A percentile compares a stretch with the other conserved stretches of the same genome.
Conservation (phyloP, 495 filamentous ascomycete species). For the Aspergillus coremiiformis region DNA sequence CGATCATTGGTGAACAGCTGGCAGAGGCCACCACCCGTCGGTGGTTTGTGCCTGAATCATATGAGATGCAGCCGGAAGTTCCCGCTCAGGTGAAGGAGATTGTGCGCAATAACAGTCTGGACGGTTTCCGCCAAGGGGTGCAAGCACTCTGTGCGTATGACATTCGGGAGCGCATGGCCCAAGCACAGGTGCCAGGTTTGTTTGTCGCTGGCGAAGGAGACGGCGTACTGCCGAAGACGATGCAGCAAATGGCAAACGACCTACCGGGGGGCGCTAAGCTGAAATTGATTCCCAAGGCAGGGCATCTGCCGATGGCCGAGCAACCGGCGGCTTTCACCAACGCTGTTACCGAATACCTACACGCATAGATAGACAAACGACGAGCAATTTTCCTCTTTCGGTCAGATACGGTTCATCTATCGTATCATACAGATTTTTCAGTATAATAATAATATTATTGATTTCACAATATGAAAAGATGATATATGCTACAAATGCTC, state of each 20-base stretch:
- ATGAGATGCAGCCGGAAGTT: constrained; percentile 45
- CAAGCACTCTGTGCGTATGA: constrained; percentile 73
- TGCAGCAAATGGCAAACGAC: constrained; percentile 60
- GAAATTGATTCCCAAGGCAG: constrained; percentile 55
- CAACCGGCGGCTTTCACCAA: constrained; percentile 58
- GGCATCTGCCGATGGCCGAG: constrained; percentile 81
- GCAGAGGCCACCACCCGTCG: constrained; percentile 60
- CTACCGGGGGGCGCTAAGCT: constrained; percentile 50
- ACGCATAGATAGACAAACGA: constrained; percentile 2
- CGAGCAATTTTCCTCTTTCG: background rate
- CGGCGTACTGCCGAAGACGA: constrained; percentile 66
- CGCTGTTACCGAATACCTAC: constrained; percentile 50
- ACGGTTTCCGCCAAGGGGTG: constrained; percentile 62
- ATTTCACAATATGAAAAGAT: too few species aligned
- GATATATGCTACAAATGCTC: constrained; percentile 27
- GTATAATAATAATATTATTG: too few species aligned
- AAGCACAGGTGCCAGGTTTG: constrained; percentile 49
- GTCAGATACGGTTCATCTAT: background rate
- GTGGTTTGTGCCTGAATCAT: constrained; percentile 64
- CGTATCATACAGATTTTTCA: background rate
- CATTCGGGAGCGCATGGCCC: constrained; percentile 54
- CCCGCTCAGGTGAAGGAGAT: constrained; percentile 49
- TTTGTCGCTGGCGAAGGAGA: constrained; percentile 66
- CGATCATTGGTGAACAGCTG: constrained; percentile 49
- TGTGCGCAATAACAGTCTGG: constrained; percentile 55